Percentiles rank a stretch among this genome's conserved stretches.
Conservation (phyloP, 805 yeast species). For the Suhomyces prunicola region DNA sequence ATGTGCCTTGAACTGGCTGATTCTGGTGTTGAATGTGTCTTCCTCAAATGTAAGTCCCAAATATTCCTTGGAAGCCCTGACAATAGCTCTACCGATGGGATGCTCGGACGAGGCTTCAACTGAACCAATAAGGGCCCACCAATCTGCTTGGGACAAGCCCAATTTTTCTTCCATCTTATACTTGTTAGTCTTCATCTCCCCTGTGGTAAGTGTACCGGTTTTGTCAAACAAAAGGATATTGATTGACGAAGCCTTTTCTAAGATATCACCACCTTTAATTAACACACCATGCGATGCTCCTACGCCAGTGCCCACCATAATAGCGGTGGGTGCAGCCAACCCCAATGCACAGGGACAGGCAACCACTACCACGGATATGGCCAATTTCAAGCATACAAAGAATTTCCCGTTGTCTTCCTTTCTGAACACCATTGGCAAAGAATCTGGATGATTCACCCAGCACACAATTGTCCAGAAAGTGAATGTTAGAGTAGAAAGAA, state of each 20-base stretch:
- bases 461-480: slow-evolving; percentile 36
- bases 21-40: slow-evolving; percentile 27
- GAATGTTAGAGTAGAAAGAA: slow-evolving; percentile 64
- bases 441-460: slow-evolving; percentile 15
- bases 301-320: slow-evolving; percentile 98
- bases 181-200: slow-evolving; percentile 55
- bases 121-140: slow-evolving; percentile 55
- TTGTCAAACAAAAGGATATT: slow-evolving; percentile 81
- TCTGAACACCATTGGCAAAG: slow-evolving; percentile 48
- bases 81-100: slow-evolving; percentile 78
- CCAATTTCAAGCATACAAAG: slow-evolving; percentile 68
- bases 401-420: slow-evolving; percentile 51
- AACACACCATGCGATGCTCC: slow-evolving; percentile 89
- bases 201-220: slow-evolving; percentile 92
- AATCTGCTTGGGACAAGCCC: slow-evolving; percentile 19
- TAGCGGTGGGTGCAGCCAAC: slow-evolving; percentile 96
- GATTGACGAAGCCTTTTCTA: slow-evolving; percentile 68
- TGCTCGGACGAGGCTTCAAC: slow-evolving; percentile 78
- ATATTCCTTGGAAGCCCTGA: slow-evolving; percentile 27
- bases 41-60: slow-evolving; percentile 30
- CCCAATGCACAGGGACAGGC: slow-evolving; percentile 99
- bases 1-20: slow-evolving; percentile 34
- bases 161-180: slow-evolving; percentile 17
- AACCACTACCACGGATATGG: slow-evolving; percentile 90
- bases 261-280: slow-evolving; percentile 88